Evolutionary conservation across 441 rosid species (phyloP).

Genomic region (Erysimum pusillum): DNA sequence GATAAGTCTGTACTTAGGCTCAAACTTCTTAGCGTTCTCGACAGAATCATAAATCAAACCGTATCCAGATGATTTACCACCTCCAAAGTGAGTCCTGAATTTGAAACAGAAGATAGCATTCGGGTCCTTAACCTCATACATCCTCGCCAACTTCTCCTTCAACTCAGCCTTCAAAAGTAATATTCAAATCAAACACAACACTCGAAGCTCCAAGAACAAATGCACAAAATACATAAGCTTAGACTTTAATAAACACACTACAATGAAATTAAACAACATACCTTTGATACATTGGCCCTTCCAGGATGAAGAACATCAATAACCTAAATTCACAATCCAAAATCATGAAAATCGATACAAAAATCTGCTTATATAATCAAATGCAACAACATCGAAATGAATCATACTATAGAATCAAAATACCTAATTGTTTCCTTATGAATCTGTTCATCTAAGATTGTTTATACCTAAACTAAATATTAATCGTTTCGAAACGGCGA

Average conservation of each 20-base stretch:
- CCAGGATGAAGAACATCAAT: slow-evolving; percentile 98
- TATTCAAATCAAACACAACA: background rate
- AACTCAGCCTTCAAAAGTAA: slow-evolving; percentile 63
- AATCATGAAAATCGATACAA: background rate
- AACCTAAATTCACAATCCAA: slow-evolving; percentile 49
- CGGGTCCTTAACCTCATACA: slow-evolving; percentile 88
- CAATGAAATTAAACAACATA: slow-evolving; percentile 37
- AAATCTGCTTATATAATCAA: no score
- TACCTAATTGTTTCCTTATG: background rate
- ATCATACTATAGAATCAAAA: background rate
- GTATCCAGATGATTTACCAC: slow-evolving; percentile 94
- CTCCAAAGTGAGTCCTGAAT: slow-evolving; percentile 93
- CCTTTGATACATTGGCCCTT: slow-evolving; percentile 90
- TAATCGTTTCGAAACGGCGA: background rate
- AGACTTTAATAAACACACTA: background rate
- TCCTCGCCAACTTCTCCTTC: slow-evolving; percentile 80
- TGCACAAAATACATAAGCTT: background rate
- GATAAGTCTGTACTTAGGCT: slow-evolving; percentile 93
- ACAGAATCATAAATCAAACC: slow-evolving; percentile 94
- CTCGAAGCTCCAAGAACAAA: background rate
- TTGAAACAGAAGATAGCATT: slow-evolving; percentile 89
- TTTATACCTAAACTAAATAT: background rate
- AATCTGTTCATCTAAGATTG: background rate
- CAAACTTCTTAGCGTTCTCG: slow-evolving; percentile 89
- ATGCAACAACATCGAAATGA: background rate